phyloP scores from a whole-genome alignment of 1,284 basidiomycete species.

The Apiotrichum mycotoxinovorans region DNA sequence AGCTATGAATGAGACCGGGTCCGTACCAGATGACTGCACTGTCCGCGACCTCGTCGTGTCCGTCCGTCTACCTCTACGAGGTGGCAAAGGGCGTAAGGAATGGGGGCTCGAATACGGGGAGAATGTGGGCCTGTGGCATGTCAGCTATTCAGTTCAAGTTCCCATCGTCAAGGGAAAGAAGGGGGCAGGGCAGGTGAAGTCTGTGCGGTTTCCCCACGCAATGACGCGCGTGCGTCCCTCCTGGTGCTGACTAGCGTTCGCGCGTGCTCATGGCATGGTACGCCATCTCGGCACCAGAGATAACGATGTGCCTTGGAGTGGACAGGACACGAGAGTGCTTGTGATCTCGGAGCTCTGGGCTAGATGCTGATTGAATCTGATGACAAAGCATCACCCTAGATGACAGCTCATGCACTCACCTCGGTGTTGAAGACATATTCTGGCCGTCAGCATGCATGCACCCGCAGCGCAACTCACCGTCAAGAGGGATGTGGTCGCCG shows the following conservation, averaged over 20 bases:
- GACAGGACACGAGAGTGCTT: too few relatives aligned
- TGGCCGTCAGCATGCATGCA: slow-evolving; percentile 36
- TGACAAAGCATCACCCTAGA: neutral
- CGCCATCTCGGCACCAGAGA: too few relatives aligned
- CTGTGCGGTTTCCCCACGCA: too few relatives aligned
- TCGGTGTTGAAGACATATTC: slow-evolving; percentile 95
- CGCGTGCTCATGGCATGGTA: too few relatives aligned
- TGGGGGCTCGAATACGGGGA: slow-evolving; percentile 48
- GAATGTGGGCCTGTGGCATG: slow-evolving; percentile 41
- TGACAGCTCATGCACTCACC: slow-evolving; percentile 49
- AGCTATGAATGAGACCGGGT: too few relatives aligned
- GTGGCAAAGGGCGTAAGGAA: slow-evolving; percentile 38
- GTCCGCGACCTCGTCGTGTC: too few relatives aligned
- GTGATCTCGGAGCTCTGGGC: too few relatives aligned
- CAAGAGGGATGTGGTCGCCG: slow-evolving; percentile 64
- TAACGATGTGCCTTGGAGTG: too few relatives aligned
- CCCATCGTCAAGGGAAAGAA: neutral
- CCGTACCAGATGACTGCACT: too few relatives aligned
- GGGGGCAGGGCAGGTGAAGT: too few relatives aligned
- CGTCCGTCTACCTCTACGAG: slow-evolving; percentile 13
- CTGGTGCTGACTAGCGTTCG: too few relatives aligned
- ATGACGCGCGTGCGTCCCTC: too few relatives aligned
- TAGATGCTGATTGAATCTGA: neutral
- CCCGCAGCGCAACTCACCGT: slow-evolving; percentile 54
- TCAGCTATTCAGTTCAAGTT: neutral